phyloP scores from a whole-genome alignment of 108 stramenopile genomes.

The Nitzschia sp. region DNA sequence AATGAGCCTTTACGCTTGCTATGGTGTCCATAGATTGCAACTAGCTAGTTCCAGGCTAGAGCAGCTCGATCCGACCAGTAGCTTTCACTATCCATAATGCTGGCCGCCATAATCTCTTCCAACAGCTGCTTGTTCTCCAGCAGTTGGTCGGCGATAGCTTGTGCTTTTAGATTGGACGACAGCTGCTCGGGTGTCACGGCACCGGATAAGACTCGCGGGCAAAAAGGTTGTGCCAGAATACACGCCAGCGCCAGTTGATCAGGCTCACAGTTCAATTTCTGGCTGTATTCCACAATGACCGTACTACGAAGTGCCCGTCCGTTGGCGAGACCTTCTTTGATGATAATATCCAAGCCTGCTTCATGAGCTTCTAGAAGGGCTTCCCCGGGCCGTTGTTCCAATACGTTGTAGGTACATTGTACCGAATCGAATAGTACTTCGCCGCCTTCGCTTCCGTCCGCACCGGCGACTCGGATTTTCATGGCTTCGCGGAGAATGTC shows the following conservation, averaged over 20 bases:
- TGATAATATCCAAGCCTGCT: slow-evolving; percentile 70
- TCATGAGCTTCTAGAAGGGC: slow-evolving; percentile 57
- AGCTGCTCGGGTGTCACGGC: slow-evolving; percentile 71
- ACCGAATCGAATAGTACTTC: slow-evolving; percentile 72
- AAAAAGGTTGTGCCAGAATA: slow-evolving; percentile 73
- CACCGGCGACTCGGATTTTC: slow-evolving; percentile 35
- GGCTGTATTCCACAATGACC: slow-evolving; percentile 33
- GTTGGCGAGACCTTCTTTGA: slow-evolving; percentile 86
- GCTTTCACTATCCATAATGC: slow-evolving; percentile 50
- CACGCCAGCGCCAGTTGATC: slow-evolving; percentile 71
- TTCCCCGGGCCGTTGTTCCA: slow-evolving; percentile 62
- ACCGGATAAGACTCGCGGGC: slow-evolving; percentile 68
- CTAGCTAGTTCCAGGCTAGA: slow-evolving; percentile 63
- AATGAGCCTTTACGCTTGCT: too few species aligned
- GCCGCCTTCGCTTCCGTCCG: background rate
- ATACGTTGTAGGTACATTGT: slow-evolving; percentile 79
- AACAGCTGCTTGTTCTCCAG: slow-evolving; percentile 32
- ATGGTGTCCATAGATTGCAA: background rate
- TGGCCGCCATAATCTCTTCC: slow-evolving; percentile 50
- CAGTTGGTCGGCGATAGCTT: slow-evolving; percentile 43
- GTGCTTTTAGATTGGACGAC: slow-evolving; percentile 55
- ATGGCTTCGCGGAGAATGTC: slow-evolving; percentile 58
- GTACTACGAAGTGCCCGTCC: slow-evolving; percentile 50
- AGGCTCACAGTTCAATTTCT: slow-evolving; percentile 46
- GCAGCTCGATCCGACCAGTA: slow-evolving; percentile 69